Base-by-base conservation (phyloP, 345 rosid genomes). In the Hevea brasiliensis region DNA sequence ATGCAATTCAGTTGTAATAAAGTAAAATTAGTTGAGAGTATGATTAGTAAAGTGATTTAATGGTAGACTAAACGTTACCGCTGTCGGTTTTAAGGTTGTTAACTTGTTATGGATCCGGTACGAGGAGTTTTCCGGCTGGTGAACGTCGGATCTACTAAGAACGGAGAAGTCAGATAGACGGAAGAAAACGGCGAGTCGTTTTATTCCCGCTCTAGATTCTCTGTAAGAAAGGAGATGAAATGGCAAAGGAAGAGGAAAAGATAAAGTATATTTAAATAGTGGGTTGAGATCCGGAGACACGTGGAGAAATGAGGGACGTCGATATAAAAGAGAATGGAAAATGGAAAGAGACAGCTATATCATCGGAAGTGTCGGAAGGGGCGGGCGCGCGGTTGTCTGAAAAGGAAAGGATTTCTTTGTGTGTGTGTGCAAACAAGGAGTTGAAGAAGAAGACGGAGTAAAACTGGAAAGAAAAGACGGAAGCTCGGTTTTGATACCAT, bases 21-120 rank as follows among this genome's bases (percentile, higher is more conserved):
- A 74, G 18, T 23, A 63, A n/a, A 5, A 21, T 35, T 35, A 62
- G 58, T 53, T 68, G 21, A n/a, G 53, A 37, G 35, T 54, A 54
- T 13, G 13, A 54, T 54, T 9, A 53, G 53, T 41, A 21, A 54
- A 29, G 35, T 29, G 3, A 23, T 77, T 42, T 50, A 72, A 53
- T 32, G 6, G 61, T n/a, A 61, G 61, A 61, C 64, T 24, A 37
- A 32, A 17, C 2, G 23, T 67, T 71, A 78, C 81, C 79, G 74
- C 2, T 20, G 1, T 5, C 12, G 27, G 27, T 54, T 12, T 58
- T 23, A 23, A 37, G 17, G 35, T 32, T 4, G 37, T n/a, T n/a
- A n/a, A n/a, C n/a, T 72, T 51, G 61, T 42, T 57, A n/a, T 74
- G 48, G 84, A 84, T 84, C 87, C n/a, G n/a, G n/a, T n/a, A n/a